Evolutionary conservation across 257 asterid genomes (phyloP).

Genomic region (Nicotiana otophora): DNA sequence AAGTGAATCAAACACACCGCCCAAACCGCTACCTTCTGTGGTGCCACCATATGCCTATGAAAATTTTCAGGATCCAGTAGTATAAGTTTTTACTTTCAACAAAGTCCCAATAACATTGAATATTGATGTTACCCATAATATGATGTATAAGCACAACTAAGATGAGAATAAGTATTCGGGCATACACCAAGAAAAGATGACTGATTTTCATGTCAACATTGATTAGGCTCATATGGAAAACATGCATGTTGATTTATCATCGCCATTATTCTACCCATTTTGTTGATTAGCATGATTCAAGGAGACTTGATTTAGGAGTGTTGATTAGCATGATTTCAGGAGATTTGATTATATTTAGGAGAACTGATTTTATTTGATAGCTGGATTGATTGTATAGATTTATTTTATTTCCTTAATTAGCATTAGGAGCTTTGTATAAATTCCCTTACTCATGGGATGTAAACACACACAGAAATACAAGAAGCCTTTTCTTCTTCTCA

Average conservation of each 20-base stretch:
- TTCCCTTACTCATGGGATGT: too few species aligned
- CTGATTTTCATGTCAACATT: background rate
- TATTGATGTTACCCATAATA: background rate
- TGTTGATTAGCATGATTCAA: too few species aligned
- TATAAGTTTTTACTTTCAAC: background rate
- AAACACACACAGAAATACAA: too few species aligned
- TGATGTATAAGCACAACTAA: background rate
- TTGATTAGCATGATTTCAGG: too few species aligned
- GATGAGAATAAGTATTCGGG: background rate
- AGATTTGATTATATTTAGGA: too few species aligned
- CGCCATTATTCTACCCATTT: background rate
- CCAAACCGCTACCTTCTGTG: slow-evolving; percentile 76
- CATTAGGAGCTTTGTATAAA: too few species aligned
- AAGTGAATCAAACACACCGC: slow-evolving; percentile 66
- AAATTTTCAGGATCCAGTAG: slow-evolving; percentile 8
- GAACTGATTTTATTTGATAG: too few species aligned
- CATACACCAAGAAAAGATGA: background rate
- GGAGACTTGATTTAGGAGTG: too few species aligned
- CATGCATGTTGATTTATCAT: background rate
- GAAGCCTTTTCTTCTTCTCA: too few species aligned
- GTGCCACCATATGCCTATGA: slow-evolving; percentile 78
- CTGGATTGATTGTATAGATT: too few species aligned
- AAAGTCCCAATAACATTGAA: background rate
- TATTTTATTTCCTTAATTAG: too few species aligned
- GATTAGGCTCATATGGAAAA: background rate